Evolutionary conservation across 2,329 filamentous ascomycete genomes (phyloP), one percentile per base, ranked within the genome.

Genomic region (Aspergillus spinulosporus): DNA sequence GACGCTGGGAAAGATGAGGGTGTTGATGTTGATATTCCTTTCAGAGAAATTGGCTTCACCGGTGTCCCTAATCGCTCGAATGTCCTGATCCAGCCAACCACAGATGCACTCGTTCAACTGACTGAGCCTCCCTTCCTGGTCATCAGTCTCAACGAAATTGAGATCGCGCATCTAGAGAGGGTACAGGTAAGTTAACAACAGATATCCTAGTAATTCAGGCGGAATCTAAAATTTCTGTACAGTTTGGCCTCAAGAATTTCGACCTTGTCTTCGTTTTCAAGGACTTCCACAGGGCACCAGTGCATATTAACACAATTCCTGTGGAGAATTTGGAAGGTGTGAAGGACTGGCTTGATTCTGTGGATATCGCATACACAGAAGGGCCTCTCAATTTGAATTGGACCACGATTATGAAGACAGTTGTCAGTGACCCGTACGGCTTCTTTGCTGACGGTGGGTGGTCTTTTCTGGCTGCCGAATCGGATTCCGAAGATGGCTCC

Each of bases 361-460:
- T 94, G 47, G 93, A 99, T 69, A 96, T 99, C 69, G 88, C 94
- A 14, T 97, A 88, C 79, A 89, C 86, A 9, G 95, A 99, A 75
- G 94, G 94, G 56, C 94, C 93, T 1, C 85, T 99, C 64, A 99
- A 99, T 78, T 82, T 99, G 56, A 97, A 97, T 81, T 99, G 94
- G 94, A 89, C 90, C 8, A 96, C 92, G 12, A 99, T 99, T 71
- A 99, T 99, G 92, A 99, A 99, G 82, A 99, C 94, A 0, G 92
- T 99, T 28, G 93, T 89, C 15, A 87, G 89, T 36, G 92, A 99
- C 71, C 90, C 94, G 2, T 93, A 99, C 71, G 85, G 88, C 65
- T 99, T 99, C 84, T 99, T 97, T 74, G 85, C 83, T 3, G 93
- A 97, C 62, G 94, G 95, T 32, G 94, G 94, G 45, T 99, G 94